phyloP scores from a whole-genome alignment of 2,329 filamentous ascomycete genomes.

The Orbilia quercus region DNA sequence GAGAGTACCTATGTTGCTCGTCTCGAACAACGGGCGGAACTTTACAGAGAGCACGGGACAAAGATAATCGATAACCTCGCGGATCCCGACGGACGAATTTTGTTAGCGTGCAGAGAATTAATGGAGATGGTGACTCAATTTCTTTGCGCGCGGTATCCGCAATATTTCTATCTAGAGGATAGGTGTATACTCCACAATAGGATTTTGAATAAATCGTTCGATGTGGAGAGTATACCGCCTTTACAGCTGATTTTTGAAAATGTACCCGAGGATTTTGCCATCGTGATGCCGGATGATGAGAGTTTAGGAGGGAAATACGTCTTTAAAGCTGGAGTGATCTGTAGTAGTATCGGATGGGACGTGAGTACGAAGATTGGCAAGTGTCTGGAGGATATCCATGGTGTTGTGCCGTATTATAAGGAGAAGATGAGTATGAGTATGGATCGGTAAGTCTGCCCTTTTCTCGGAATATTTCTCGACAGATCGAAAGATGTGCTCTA shows the following conservation, averaged over 20 bases:
- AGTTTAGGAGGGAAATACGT: conserved; percentile 75
- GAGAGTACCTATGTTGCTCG: conserved; percentile 77
- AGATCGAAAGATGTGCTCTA: background rate
- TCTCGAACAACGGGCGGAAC: conserved; percentile 74
- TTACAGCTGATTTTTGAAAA: conserved; percentile 79
- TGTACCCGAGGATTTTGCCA: conserved; percentile 84
- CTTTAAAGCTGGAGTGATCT: conserved; percentile 80
- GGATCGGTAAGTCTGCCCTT: conserved; percentile 74
- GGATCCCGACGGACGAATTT: conserved; percentile 65
- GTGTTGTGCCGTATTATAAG: conserved; percentile 81
- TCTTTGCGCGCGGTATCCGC: conserved; percentile 79
- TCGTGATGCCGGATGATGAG: conserved; percentile 77
- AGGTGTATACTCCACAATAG: conserved; percentile 70
- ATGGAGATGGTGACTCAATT: conserved; percentile 90
- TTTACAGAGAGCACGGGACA: conserved; percentile 73
- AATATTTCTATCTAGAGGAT: conserved; percentile 72
- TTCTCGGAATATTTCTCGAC: background rate
- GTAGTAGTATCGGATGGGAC: conserved; percentile 84
- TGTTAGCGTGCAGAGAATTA: conserved; percentile 82
- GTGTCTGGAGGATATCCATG: conserved; percentile 77
- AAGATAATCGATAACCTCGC: conserved; percentile 76
- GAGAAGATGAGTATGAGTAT: conserved; percentile 89
- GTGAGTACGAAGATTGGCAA: conserved; percentile 78
- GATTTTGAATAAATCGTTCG: conserved; percentile 73
- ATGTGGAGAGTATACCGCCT: conserved; percentile 73